Evolutionary conservation across 108 stramenopile species (phyloP).

Genomic region (Nannochloropsis gaditana): DNA sequence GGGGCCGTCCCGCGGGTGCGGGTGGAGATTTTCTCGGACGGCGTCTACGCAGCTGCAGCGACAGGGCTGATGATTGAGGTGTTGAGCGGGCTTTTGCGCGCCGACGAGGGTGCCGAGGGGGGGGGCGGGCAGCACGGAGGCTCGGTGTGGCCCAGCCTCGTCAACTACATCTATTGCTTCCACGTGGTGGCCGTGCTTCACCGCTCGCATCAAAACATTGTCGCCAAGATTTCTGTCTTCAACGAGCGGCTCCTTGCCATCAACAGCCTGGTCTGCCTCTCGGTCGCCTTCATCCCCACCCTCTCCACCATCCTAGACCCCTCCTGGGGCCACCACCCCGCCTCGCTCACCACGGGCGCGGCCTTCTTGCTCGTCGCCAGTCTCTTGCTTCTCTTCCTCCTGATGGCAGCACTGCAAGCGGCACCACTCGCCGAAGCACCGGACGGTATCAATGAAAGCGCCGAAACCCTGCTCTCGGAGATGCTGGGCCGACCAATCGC

Average conservation of each 20-base stretch:
- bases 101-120: neutral
- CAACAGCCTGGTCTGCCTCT: slow-evolving; percentile 4
- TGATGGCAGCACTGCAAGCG: neutral
- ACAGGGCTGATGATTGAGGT: neutral
- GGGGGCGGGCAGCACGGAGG: neutral
- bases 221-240: neutral
- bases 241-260: neutral
- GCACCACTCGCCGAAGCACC: slow-evolving; percentile 7
- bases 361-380: slow-evolving; percentile 4
- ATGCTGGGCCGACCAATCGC: neutral
- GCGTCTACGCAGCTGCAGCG: neutral
- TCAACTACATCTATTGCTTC: neutral
- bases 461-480: neutral
- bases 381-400: slow-evolving; percentile 1
- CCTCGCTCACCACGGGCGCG: neutral
- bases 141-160: neutral
- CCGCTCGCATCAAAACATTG: neutral
- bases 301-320: neutral
- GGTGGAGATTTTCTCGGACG: neutral
- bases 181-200: neutral
- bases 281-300: neutral
- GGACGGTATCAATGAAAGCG: neutral
- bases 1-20: neutral
- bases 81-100: neutral
- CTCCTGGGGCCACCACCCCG: neutral